These are phyloP conservation scores for Ophiocordyceps camponoti-rufipedis DNA, from an alignment of 2,329 filamentous ascomycete genomes.

Conservation along the genomic window DNA sequence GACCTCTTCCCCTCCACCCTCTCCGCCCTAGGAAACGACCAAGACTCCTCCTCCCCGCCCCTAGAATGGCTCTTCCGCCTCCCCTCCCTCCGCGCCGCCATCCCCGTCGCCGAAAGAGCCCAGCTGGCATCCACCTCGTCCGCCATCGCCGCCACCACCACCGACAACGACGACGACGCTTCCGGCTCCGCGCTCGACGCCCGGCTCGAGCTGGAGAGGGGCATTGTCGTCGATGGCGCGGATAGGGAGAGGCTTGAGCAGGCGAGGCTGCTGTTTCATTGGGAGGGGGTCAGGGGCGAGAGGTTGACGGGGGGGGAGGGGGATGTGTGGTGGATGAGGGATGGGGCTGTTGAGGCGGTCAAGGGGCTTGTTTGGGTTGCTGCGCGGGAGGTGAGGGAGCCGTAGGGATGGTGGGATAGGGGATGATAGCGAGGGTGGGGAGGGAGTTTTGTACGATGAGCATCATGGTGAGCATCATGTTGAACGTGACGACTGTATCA, in stretches of 20 bases:
- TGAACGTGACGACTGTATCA: too few relatives aligned
- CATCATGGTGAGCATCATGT: too few relatives aligned
- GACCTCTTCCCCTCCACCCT: conserved; percentile 57
- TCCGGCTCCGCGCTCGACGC: conserved; percentile 46
- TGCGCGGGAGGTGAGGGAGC: conserved; percentile 14
- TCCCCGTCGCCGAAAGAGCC: conserved; percentile 47
- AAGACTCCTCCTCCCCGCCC: conserved; percentile 17
- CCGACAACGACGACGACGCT: conserved; percentile 19
- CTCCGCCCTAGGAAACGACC: conserved; percentile 42
- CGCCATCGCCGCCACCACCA: conserved; percentile 18
- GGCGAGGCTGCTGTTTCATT: conserved; percentile 34
- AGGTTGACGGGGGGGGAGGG: conserved; percentile 9
- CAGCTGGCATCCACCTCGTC: conserved; percentile 19
- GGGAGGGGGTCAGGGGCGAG: conserved; percentile 23
- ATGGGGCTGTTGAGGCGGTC: conserved; percentile 33
- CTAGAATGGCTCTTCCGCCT: conserved; percentile 63
- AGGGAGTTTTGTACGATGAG: too few relatives aligned
- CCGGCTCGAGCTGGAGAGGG: conserved; percentile 43
- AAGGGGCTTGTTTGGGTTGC: conserved; percentile 37
- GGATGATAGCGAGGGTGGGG: too few relatives aligned
- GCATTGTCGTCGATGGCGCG: conserved; percentile 20
- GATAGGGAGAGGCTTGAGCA: conserved; percentile 27
- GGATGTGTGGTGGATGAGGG: conserved; percentile 34
- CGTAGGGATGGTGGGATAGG: background rate
- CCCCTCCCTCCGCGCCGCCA: conserved; percentile 26